Evolutionary conservation across 257 asterid species (phyloP).

Genomic region (Solanum neorickii): DNA sequence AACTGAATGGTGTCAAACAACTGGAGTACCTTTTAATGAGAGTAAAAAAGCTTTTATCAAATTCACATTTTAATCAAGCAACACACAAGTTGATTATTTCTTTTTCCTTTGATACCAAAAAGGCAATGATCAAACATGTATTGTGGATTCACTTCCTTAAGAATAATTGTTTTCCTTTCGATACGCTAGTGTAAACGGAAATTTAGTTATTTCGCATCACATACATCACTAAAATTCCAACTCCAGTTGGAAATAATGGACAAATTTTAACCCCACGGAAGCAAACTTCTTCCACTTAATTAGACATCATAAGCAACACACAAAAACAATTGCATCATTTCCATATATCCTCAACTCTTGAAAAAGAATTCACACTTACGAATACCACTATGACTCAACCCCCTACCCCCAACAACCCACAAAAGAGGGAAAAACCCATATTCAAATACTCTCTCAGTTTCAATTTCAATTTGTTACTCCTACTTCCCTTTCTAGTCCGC

Average conservation of each 20-base stretch:
- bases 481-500: neutral
- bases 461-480: neutral
- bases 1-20: neutral
- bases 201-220: neutral
- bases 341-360: neutral
- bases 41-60: neutral
- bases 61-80: neutral
- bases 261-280: neutral
- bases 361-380: neutral
- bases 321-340: neutral
- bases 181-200: neutral
- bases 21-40: neutral
- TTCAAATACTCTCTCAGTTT: neutral
- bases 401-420: neutral
- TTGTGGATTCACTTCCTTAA: neutral
- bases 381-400: neutral
- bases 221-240: neutral
- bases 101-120: neutral
- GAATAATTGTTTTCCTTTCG: neutral
- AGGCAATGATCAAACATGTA: neutral
- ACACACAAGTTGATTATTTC: neutral
- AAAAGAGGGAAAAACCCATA: neutral
- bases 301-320: neutral
- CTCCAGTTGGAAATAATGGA: neutral
- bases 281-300: neutral